Conservation (phyloP, 352 stramenopile species). For the Phytopythium vexans region DNA sequence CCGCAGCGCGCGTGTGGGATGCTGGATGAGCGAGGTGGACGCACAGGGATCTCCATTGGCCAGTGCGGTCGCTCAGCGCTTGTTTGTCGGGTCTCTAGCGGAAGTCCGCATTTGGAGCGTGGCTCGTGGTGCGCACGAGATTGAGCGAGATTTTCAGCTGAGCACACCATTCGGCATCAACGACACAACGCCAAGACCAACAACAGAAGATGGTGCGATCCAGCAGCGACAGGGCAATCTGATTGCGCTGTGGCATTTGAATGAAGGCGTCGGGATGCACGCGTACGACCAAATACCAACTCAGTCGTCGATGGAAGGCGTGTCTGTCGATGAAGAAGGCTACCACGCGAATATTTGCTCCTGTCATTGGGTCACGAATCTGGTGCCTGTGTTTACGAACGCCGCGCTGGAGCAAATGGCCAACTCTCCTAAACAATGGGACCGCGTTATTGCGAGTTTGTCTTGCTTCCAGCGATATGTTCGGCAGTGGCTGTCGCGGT, state of each 20-base stretch:
- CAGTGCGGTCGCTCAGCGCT: conserved; percentile 38
- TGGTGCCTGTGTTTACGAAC: conserved; percentile 57
- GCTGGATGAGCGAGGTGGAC: conserved; percentile 61
- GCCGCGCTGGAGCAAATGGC: conserved; percentile 29
- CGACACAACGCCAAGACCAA: neutral
- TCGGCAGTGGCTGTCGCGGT: conserved; percentile 17
- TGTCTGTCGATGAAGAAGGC: conserved; percentile 15
- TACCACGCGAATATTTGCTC: conserved; percentile 47
- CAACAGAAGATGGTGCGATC: neutral
- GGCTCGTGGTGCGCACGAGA: conserved; percentile 31
- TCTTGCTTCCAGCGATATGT: conserved; percentile 36
- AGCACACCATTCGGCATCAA: conserved; percentile 42
- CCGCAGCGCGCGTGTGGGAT: conserved; percentile 55
- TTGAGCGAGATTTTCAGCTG: conserved; percentile 61
- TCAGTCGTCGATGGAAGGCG: conserved; percentile 1
- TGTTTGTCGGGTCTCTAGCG: conserved; percentile 70
- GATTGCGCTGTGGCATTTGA: conserved; percentile 69
- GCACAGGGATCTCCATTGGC: conserved; percentile 27
- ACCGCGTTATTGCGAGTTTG: conserved; percentile 19
- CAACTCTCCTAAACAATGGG: conserved; percentile 20
- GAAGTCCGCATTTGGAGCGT: conserved; percentile 75
- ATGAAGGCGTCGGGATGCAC: conserved; percentile 71
- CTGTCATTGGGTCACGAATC: conserved; percentile 64
- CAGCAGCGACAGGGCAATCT: conserved; percentile 4
- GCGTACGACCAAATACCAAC: conserved; percentile 36